Conservation (phyloP, 2,329 filamentous ascomycete species). For the Claviceps fusiformis region DNA sequence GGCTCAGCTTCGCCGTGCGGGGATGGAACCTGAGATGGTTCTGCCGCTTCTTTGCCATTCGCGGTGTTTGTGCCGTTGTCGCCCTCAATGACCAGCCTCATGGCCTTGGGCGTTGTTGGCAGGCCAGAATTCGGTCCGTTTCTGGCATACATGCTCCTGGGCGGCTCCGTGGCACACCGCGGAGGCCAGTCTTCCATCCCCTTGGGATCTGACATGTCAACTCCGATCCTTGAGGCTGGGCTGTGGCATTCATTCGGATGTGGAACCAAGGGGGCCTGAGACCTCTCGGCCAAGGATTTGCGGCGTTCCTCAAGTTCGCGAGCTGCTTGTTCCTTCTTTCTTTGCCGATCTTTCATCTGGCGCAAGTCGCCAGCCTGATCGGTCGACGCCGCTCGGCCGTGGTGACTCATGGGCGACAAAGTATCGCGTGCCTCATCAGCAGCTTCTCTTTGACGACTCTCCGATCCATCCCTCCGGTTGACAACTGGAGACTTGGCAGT, state of each 20-base stretch:
- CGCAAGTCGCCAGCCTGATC: constrained; percentile 40
- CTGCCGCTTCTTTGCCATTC: constrained; percentile 29
- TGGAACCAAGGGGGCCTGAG: constrained; percentile 67
- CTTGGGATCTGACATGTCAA: constrained; percentile 31
- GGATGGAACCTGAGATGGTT: constrained; percentile 39
- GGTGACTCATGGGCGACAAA: constrained; percentile 16
- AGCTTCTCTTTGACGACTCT: constrained; percentile 22
- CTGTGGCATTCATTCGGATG: constrained; percentile 47
- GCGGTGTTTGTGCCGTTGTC: constrained; percentile 29
- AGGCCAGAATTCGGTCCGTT: constrained; percentile 53
- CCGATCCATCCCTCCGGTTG: constrained; percentile 23
- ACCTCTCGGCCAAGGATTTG: constrained; percentile 66
- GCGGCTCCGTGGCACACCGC: constrained; percentile 54
- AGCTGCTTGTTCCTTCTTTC: constrained; percentile 62
- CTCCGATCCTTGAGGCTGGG: constrained; percentile 13
- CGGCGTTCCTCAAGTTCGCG: constrained; percentile 81
- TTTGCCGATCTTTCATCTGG: constrained; percentile 43
- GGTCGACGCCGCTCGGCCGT: constrained; percentile 26
- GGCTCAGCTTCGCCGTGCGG: constrained; percentile 31
- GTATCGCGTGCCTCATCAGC: constrained; percentile 20
- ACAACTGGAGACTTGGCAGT: constrained; percentile 20
- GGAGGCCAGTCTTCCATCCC: constrained; percentile 31
- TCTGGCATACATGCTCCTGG: constrained; percentile 34
- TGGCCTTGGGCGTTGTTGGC: constrained; percentile 83
- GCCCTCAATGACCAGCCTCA: constrained; percentile 63